phyloP scores from a whole-genome alignment of 371 early-diverging fungal species.

The Smittium mucronatum region DNA sequence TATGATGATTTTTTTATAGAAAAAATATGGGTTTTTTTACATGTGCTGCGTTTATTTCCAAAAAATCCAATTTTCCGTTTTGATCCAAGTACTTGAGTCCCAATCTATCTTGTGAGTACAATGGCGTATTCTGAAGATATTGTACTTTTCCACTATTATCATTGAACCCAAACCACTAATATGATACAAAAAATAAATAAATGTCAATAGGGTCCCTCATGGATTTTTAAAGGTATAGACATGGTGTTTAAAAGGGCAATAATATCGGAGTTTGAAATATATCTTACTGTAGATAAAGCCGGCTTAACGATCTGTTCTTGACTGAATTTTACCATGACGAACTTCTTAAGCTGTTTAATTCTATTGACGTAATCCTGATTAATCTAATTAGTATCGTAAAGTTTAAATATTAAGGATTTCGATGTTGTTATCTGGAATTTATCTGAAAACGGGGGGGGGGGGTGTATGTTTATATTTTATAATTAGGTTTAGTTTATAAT shows the following conservation, averaged over 20 bases:
- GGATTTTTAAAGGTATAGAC: no score
- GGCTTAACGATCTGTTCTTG: conserved; percentile 74
- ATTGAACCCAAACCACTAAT: conserved; percentile 65
- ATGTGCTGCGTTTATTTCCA: conserved; percentile 51
- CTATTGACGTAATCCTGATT: conserved; percentile 43
- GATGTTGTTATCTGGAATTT: no score
- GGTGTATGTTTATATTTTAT: no score
- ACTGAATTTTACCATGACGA: conserved; percentile 65
- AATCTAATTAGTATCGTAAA: conserved; percentile 17
- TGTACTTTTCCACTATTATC: conserved; percentile 38
- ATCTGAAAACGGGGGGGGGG: no score
- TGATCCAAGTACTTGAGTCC: conserved; percentile 48
- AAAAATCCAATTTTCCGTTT: conserved; percentile 41
- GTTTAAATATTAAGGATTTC: no score
- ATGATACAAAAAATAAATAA: no score
- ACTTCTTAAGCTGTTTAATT: conserved; percentile 43
- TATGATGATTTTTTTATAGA: no score
- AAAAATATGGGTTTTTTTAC: no score
- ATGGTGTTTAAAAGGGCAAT: not conserved
- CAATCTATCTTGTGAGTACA: conserved; percentile 52
- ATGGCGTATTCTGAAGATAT: conserved; percentile 39
- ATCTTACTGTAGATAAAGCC: conserved; percentile 52
- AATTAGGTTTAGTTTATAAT: no score
- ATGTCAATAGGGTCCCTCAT: no score
- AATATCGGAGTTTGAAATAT: no score